These are phyloP conservation scores for Mrakia gelida DNA, from an alignment of 768 basidiomycete genomes.

Conservation along the genomic window DNA sequence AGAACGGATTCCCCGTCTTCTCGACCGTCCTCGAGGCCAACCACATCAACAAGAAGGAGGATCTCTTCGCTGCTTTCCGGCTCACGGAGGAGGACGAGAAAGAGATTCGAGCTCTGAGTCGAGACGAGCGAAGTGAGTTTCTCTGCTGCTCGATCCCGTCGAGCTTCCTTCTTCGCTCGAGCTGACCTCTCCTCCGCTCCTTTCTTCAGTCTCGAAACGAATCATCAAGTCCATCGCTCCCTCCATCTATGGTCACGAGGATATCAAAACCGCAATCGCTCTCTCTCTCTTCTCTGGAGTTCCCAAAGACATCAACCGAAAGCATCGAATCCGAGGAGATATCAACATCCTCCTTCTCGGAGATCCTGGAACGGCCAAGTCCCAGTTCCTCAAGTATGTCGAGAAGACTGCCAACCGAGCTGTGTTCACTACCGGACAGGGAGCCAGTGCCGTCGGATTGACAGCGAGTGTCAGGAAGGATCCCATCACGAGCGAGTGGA, in stretches of 20 bases:
- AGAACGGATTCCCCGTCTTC: conserved; percentile 99
- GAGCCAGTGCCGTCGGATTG: conserved; percentile 95
- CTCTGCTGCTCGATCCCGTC: not conserved
- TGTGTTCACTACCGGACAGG: conserved; percentile 97
- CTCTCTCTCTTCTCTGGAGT: conserved; percentile 93
- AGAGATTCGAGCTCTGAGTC: conserved; percentile 77
- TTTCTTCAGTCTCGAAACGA: conserved; percentile 64
- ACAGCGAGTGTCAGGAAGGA: conserved; percentile 99
- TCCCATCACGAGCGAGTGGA: conserved; percentile 96
- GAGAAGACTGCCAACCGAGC: conserved; percentile 98
- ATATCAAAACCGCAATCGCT: conserved; percentile 96
- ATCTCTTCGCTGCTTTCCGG: conserved; percentile 95
- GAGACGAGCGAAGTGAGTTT: conserved; percentile 67
- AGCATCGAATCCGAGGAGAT: conserved; percentile 92
- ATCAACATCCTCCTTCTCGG: conserved; percentile 95
- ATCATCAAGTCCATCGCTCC: conserved; percentile 99
- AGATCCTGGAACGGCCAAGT: conserved; percentile 98
- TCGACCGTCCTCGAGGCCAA: conserved; percentile 98
- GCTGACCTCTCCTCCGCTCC: not conserved
- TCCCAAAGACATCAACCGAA: conserved; percentile 91
- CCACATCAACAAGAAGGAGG: conserved; percentile 98
- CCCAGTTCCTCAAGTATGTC: conserved; percentile 96
- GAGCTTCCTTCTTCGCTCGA: not conserved
- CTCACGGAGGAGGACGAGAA: conserved; percentile 95
- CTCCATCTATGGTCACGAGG: conserved; percentile 97